Base-by-base conservation (phyloP, 108 stramenopile genomes). In the Skeletonema marinoi region DNA sequence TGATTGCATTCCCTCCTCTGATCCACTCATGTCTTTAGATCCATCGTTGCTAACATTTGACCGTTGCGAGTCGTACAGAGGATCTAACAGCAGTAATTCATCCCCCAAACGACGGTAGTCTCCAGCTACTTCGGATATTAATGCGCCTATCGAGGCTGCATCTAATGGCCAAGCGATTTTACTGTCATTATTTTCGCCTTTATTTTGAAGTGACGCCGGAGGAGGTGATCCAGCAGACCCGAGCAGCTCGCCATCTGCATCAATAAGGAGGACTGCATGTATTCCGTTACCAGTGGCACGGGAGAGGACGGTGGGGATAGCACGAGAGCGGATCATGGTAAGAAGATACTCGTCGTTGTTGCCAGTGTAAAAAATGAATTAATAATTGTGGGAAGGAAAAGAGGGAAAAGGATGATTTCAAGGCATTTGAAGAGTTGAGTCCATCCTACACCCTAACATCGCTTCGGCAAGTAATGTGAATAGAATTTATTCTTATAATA, bases 291-390 rank as follows among this genome's bases (percentile, higher is more conserved):
- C 92, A 30, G 86, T 81, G 36, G 90, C 90, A 31, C 92, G 86
- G 66, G 80, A 75, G 56, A 95, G 78, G n/a, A 95, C 77, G 39
- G 82, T 68, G 14, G 91, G 89, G 70, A 95, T 95, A 44, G 87
- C 87, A 66, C 90, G 77, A 4, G 94, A 91, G 38, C 94, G 88
- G 61, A 95, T 87, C 94, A 95, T 95, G 60, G 12, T 77, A 12
- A 17, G 2, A 25, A 56, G 16, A 56, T 56, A 50, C 5, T 19
- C 12, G 25, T 25, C 25, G 25, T 48, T n/a, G 2, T 48, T 14
- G 16, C 4, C n/a, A 51, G 17, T 1, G 16, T 50, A 10, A 51
- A 51, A 19, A 51, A 51, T 51, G 50, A 51, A 19, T 25, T 25
- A n/a, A n/a, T 25, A 25, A 0, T 25, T 25, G 25, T 25, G 16